Conservation (phyloP, 192 early-diverging fungal genomes). For the Podila epicladia region DNA sequence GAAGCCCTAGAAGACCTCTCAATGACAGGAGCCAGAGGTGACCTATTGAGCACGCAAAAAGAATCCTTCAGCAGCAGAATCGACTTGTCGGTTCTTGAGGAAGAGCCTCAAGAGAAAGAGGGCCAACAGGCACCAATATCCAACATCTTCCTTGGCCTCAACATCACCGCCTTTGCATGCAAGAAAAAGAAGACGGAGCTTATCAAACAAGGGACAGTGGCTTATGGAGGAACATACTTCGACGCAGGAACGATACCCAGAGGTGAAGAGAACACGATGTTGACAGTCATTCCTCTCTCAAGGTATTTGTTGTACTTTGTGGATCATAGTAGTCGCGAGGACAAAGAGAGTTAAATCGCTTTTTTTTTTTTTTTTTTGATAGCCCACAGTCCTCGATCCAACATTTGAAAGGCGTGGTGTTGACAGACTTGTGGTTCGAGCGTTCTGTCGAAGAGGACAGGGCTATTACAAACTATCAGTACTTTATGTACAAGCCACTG, state of each 20-base stretch:
- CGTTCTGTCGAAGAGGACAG: constrained; percentile 18
- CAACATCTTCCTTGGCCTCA: constrained; percentile 31
- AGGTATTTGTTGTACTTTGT: constrained; percentile 4
- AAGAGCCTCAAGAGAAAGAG: constrained; percentile 6
- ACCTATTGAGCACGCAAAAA: neutral
- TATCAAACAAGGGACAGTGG: constrained; percentile 14
- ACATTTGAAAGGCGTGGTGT: constrained; percentile 8
- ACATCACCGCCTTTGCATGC: constrained; percentile 28
- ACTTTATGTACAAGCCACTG: constrained; percentile 32
- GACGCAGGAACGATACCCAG: constrained; percentile 11
- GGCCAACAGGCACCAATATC: constrained; percentile 5
- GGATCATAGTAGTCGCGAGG: neutral
- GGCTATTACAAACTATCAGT: constrained; percentile 15
- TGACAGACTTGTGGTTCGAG: constrained; percentile 41
- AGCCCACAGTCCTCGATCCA: neutral
- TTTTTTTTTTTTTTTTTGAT: neutral
- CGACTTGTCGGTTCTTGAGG: neutral
- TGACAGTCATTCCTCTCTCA: constrained; percentile 22
- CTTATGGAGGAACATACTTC: constrained; percentile 22
- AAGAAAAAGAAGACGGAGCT: neutral
- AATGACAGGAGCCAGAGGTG: neutral
- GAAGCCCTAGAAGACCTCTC: constrained; percentile 30
- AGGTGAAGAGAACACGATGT: constrained; percentile 6
- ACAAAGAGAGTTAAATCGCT: no score
- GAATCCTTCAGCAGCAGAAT: neutral